Base-by-base conservation (phyloP, 176 grass and related monocot genomes). In the Rhynchospora tenuis region DNA sequence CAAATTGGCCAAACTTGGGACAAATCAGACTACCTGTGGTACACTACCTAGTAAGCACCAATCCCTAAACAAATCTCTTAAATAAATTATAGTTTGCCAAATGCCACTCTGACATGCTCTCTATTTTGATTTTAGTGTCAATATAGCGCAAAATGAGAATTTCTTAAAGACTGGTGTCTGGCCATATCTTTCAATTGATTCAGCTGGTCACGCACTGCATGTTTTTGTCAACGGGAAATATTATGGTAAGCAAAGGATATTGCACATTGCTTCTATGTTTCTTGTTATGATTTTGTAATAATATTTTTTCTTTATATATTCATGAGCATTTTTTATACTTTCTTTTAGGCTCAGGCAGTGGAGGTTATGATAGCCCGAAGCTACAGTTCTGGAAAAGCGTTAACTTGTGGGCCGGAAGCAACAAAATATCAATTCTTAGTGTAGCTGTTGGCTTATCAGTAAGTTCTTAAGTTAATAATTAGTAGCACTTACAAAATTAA, bases 21-120 rank as follows among this genome's bases (percentile, higher is more conserved):
- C 84, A 92, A 90, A 62, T 88, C 95, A 5, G 95, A 98, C 87
- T 95, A 98, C 59, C 74, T 98, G 80, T 98, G 95, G 95, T 98
- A 98, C 86, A 98, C 92, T 17, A 91, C 92, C 16, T 64, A 90
- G 92, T 98, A 84, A 95, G 95, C 91, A 82, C 56, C 74, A 17
- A 7, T 12, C 51, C 2, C 6, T 24, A 64, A 52, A 5, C 14
- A 33, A 44, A 5, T 60, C 33, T 52, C 60, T n/a, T n/a, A 4
- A 4, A 81, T 11, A 4, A 54, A 17, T 38, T 60, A 31, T 33
- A 51, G 16, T 44, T 15, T 16, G 54, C 55, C 19, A 17, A 8
- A 16, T 67, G 45, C 29, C 1, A 4, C 23, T 59, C 42, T 77
- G 23, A 87, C 73, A 69, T 38, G 27, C 45, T 64, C 71, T 76